phyloP scores from a whole-genome alignment of 208 protist species.

The Leishmania turanica region DNA sequence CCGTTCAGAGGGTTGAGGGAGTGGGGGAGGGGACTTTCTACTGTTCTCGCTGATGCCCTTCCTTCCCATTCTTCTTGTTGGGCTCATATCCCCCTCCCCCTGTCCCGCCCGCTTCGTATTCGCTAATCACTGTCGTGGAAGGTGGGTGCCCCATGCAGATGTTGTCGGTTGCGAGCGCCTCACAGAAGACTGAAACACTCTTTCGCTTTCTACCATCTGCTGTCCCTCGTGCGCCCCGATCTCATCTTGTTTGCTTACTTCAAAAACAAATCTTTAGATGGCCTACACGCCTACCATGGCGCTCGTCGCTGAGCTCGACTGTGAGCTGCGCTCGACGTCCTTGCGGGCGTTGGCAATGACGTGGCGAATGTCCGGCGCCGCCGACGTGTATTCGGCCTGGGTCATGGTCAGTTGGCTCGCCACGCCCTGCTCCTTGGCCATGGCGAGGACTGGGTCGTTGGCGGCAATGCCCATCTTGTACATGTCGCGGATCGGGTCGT shows the following conservation, averaged over 20 bases:
- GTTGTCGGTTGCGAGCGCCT: background rate
- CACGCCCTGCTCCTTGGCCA: slow-evolving; percentile 66
- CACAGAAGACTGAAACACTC: background rate
- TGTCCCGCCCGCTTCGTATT: background rate
- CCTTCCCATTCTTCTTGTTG: background rate
- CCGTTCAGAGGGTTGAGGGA: background rate
- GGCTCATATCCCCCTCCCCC: background rate
- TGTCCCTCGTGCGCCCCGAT: background rate
- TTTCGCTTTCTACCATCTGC: background rate
- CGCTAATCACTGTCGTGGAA: background rate
- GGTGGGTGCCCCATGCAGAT: background rate
- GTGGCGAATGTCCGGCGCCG: slow-evolving; percentile 51
- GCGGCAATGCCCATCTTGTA: slow-evolving; percentile 61
- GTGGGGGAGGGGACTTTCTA: background rate
- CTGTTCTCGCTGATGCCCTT: background rate
- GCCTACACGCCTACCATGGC: slow-evolving; percentile 23
- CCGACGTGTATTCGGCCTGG: slow-evolving; percentile 39
- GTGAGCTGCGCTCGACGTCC: slow-evolving; percentile 54
- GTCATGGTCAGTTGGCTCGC: slow-evolving; percentile 57
- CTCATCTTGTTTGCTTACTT: background rate
- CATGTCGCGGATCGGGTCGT: slow-evolving; percentile 63
- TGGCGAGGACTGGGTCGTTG: slow-evolving; percentile 73
- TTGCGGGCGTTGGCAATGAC: slow-evolving; percentile 44
- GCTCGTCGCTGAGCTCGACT: slow-evolving; percentile 13
- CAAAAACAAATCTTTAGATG: background rate